These are phyloP conservation scores for Stereum hirsutum DNA, from an alignment of 1,284 basidiomycete genomes.

Conservation along the genomic window DNA sequence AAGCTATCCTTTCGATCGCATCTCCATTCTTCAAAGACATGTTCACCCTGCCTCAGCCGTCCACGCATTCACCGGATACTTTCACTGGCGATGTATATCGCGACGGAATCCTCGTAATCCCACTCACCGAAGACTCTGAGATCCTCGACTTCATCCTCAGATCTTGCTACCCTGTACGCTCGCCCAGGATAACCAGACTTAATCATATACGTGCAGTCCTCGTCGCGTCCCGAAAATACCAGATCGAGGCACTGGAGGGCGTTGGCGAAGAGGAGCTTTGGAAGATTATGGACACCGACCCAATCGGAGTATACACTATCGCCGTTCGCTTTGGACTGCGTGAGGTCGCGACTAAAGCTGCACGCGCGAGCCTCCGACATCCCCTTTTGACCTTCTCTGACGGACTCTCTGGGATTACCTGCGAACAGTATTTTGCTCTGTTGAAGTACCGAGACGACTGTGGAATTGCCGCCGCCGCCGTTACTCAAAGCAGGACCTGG, in stretches of 20 bases:
- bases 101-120: background rate
- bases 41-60: slow-evolving; percentile 5
- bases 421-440: background rate
- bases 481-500: background rate
- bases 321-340: background rate
- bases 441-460: background rate
- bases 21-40: slow-evolving; percentile 9
- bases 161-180: background rate
- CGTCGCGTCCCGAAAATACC: background rate
- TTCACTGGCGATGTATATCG: background rate
- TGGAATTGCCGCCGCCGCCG: background rate
- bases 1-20: slow-evolving; percentile 4
- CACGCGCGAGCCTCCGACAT: background rate
- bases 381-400: background rate
- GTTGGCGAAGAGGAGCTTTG: background rate
- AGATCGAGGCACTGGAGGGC: background rate
- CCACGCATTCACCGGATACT: too few relatives aligned
- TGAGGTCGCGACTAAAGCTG: background rate
- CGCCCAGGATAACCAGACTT: background rate
- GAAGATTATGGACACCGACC: background rate
- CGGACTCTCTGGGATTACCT: background rate
- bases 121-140: background rate
- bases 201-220: background rate
- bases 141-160: background rate
- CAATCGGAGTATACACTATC: background rate